These are phyloP conservation scores for Fusarium sambucinum DNA, from an alignment of 2,329 filamentous ascomycete species.

Conservation along the genomic window DNA sequence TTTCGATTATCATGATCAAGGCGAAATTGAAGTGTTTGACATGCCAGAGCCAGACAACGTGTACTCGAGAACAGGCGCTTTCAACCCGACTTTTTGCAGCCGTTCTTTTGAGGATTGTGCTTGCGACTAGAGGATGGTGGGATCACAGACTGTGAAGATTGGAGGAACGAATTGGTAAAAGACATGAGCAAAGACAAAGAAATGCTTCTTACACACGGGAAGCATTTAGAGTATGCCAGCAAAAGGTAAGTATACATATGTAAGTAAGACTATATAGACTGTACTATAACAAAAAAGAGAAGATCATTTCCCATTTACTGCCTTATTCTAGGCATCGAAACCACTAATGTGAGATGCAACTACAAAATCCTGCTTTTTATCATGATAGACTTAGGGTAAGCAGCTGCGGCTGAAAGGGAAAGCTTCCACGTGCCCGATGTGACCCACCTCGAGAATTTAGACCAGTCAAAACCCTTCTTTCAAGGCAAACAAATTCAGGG, in stretches of 20 bases:
- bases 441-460: slow-evolving; percentile 22
- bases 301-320: neutral
- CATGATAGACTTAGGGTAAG: slow-evolving; percentile 23
- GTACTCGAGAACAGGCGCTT: slow-evolving; percentile 4
- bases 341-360: neutral
- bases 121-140: slow-evolving; percentile 15
- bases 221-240: no score
- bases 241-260: neutral
- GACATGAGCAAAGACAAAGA: neutral
- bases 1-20: slow-evolving; percentile 7
- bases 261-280: neutral
- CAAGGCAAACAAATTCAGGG: slow-evolving; percentile 24
- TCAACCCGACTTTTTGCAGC: slow-evolving; percentile 17
- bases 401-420: slow-evolving; percentile 39
- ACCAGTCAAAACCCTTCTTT: slow-evolving; percentile 24
- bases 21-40: neutral
- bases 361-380: slow-evolving; percentile 9
- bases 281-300: neutral
- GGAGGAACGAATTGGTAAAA: neutral
- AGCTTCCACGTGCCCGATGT: slow-evolving; percentile 41
- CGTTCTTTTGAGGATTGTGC: slow-evolving; percentile 24
- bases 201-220: neutral
- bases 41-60: neutral
- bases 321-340: neutral
- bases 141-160: neutral